Percentiles rank a stretch among this genome's conserved stretches.
Evolutionary conservation across 2,329 filamentous ascomycete genomes (phyloP).

Genomic region (Pestalotiopsis sp.): DNA sequence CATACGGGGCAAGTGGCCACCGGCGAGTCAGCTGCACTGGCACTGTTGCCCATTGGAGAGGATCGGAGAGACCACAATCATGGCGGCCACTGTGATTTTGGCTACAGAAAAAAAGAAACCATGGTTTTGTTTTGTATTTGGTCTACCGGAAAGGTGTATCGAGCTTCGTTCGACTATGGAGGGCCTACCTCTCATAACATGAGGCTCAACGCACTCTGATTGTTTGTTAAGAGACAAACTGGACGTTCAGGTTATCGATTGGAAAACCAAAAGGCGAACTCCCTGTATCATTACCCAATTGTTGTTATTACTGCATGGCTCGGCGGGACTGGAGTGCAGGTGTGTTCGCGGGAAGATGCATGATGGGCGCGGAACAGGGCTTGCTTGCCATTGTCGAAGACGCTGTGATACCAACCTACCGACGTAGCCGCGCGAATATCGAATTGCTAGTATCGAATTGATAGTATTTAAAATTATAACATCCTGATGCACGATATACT

Average conservation of each 20-base stretch:
- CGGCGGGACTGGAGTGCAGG: background rate
- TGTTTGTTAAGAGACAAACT: too few species aligned
- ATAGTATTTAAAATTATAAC: background rate
- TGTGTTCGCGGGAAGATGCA: background rate
- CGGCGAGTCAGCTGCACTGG: background rate
- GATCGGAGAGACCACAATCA: background rate
- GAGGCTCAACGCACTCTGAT: background rate
- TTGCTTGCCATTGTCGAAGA: background rate
- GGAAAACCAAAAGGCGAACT: background rate
- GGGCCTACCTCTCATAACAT: background rate
- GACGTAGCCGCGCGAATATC: background rate
- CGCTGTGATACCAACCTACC: background rate
- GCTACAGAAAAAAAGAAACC: background rate
- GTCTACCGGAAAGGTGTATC: background rate
- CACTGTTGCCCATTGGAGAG: background rate
- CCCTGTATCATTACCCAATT: background rate
- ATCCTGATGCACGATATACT: background rate
- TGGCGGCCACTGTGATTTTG: background rate
- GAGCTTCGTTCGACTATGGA: background rate
- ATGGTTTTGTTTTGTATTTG: background rate
- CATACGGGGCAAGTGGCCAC: background rate
- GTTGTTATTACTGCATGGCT: slow-evolving; percentile 1
- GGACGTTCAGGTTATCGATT: background rate
- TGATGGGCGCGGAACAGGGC: background rate
- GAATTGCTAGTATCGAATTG: slow-evolving; percentile 3